Evolutionary conservation across 2,329 filamentous ascomycete species (phyloP), one percentile per base, ranked within the genome.

Genomic region (Cephalotrichum gorgonifer): DNA sequence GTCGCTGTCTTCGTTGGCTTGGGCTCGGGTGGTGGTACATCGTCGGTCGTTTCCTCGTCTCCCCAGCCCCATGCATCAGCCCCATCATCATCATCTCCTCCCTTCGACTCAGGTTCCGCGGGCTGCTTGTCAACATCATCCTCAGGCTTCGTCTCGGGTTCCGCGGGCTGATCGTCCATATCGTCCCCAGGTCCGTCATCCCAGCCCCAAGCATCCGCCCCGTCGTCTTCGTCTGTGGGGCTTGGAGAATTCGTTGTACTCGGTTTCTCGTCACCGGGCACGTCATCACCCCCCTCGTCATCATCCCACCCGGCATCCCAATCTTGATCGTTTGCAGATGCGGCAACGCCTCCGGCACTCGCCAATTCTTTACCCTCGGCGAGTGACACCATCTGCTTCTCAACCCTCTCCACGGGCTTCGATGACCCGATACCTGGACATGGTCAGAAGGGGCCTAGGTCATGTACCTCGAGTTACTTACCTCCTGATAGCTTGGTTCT

Each of bases 261-360:
- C 15, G 44, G 25, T n/a, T 52, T 51, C 12, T 55, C 56, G 3
- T 52, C 48, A 27, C 54, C 52, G 12, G 54, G 56, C 4, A 51
- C 48, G 2, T 56, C 52, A 7, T 60, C 56, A 15, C 42, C 55
- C 8, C 68, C 66, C 30, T 70, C 69, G 22, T 83, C 81, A 22
- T 88, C 85, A 51, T 83, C 81, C 89, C 90, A 96, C 12, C 79
- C 83, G 42, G 81, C 79, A 57, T 86, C 83, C 86, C 88, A 94
- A 43, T 88, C 87, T 49, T 73, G 67, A 42, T 72, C 73, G 14
- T 68, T 69, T 1, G 67, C 64, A 8, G 67, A 64, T 4, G 65
- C 66, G 3, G 64, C 67, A 2, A 71, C 69, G 14, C 66, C 63
- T 14, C 72, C 73, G 22, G 74, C 78, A 1, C 77, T 73, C 27